A percentile compares a stretch with the other conserved stretches of the same genome.
phyloP scores from a whole-genome alignment of 2,329 filamentous ascomycete species.

The Botrytis medusae region DNA sequence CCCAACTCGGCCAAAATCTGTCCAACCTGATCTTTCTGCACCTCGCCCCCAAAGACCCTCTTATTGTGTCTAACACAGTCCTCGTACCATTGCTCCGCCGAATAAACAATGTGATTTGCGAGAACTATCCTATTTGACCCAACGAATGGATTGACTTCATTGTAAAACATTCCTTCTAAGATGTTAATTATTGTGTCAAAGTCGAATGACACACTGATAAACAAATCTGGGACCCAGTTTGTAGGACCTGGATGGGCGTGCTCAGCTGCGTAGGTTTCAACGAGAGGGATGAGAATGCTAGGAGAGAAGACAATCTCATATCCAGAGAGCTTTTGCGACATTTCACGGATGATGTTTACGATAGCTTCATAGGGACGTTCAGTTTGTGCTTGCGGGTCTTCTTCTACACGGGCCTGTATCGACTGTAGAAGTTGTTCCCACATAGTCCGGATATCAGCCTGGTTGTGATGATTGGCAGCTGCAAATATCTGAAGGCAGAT shows the following conservation, averaged over 20 bases:
- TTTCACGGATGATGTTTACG: constrained; percentile 60
- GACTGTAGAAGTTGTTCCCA: constrained; percentile 81
- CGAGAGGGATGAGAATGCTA: constrained; percentile 57
- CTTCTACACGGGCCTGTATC: constrained; percentile 54
- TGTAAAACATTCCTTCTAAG: constrained; percentile 66
- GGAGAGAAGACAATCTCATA: constrained; percentile 68
- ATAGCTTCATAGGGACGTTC: constrained; percentile 69
- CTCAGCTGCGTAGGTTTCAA: constrained; percentile 62
- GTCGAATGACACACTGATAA: constrained; percentile 61
- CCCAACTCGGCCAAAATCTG: constrained; percentile 12
- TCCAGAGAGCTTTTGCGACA: constrained; percentile 63
- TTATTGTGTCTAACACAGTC: constrained; percentile 55
- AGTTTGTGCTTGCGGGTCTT: constrained; percentile 42
- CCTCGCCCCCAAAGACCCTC: constrained; percentile 58
- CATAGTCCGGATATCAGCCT: constrained; percentile 77
- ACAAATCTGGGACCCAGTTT: constrained; percentile 55
- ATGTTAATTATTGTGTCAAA: constrained; percentile 61
- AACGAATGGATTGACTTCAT: constrained; percentile 63
- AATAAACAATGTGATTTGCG: constrained; percentile 61
- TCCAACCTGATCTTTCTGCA: constrained; percentile 45
- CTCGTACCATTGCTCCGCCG: constrained; percentile 60
- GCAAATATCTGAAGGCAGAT: constrained; percentile 91
- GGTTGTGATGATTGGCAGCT: constrained; percentile 84
- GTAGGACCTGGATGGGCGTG: constrained; percentile 54
- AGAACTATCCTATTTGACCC: constrained; percentile 56